A percentile compares a stretch with the other conserved stretches of the same genome.
Evolutionary conservation across 306 rosid genomes (phyloP).

Genomic region (Inga laurina): DNA sequence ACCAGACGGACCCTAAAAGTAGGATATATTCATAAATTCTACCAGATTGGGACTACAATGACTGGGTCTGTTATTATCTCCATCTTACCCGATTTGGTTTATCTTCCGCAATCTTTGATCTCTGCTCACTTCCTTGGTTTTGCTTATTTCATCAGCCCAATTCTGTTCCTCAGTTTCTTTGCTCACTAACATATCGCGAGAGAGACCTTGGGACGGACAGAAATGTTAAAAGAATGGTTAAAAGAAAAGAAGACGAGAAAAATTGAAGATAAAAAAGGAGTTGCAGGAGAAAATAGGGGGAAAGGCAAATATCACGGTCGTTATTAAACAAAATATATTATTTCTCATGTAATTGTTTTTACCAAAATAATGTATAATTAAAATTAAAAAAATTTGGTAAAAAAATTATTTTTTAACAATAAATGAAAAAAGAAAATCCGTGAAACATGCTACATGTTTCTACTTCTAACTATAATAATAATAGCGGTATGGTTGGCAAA

Average conservation of each 20-base stretch:
- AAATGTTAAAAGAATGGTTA: too few species aligned
- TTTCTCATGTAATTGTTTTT: too few species aligned
- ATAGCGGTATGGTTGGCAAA: too few species aligned
- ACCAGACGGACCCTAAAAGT: background rate
- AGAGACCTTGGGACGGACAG: conserved; percentile 32
- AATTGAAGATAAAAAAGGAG: too few species aligned
- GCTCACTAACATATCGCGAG: conserved; percentile 48
- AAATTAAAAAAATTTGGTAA: too few species aligned
- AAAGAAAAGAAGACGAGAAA: too few species aligned
- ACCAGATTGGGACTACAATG: background rate
- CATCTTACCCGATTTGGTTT: background rate
- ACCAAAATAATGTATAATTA: too few species aligned
- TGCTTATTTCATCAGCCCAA: background rate
- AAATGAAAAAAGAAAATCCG: background rate
- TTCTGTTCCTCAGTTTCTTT: background rate
- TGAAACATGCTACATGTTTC: background rate
- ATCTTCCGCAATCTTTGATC: too few species aligned
- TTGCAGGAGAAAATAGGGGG: background rate
- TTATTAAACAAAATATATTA: too few species aligned
- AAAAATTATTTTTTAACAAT: too few species aligned
- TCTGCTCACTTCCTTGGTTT: background rate
- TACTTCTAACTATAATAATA: background rate
- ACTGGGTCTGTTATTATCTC: background rate
- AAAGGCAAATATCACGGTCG: too few species aligned
- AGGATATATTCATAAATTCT: background rate